phyloP scores from a whole-genome alignment of 2,329 filamentous ascomycete genomes.

The Purpureocillium lavendulum region DNA sequence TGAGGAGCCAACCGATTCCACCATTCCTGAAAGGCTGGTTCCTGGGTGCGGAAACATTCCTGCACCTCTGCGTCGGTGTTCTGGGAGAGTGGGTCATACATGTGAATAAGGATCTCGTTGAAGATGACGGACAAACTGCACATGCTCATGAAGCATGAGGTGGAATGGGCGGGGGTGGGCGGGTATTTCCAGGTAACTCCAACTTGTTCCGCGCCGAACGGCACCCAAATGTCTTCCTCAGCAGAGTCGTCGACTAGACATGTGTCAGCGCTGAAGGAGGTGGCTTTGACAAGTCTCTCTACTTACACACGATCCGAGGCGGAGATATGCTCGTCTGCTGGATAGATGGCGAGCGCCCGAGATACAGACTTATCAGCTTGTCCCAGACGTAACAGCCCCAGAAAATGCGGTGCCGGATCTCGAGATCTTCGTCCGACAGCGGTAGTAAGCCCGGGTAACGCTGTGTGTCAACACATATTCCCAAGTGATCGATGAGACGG shows the following conservation, averaged over 20 bases:
- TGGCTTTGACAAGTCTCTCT: conserved; percentile 9
- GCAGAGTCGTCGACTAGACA: conserved; percentile 48
- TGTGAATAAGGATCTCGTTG: conserved; percentile 50
- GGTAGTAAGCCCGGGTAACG: conserved; percentile 42
- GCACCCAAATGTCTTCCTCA: conserved; percentile 49
- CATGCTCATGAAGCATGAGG: conserved; percentile 52
- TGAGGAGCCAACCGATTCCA: conserved; percentile 47
- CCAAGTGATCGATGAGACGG: conserved; percentile 39
- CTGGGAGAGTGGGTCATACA: conserved; percentile 48
- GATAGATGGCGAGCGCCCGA: conserved; percentile 47
- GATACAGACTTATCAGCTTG: conserved; percentile 52
- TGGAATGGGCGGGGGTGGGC: conserved; percentile 46
- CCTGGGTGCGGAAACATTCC: conserved; percentile 42
- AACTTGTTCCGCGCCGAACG: conserved; percentile 43
- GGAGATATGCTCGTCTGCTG: conserved; percentile 48
- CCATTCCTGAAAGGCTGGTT: conserved; percentile 42
- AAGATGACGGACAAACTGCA: conserved; percentile 50
- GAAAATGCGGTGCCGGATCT: conserved; percentile 51
- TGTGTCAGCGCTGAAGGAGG: conserved; percentile 2
- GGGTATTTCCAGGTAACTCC: conserved; percentile 41
- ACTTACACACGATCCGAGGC: conserved; percentile 42
- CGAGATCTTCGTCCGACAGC: conserved; percentile 48
- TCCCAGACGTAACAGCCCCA: conserved; percentile 61
- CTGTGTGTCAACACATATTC: conserved; percentile 45
- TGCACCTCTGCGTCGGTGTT: conserved; percentile 46